These are phyloP conservation scores for Boletus speciosus DNA, from an alignment of 768 basidiomycete genomes.

Conservation along the genomic window DNA sequence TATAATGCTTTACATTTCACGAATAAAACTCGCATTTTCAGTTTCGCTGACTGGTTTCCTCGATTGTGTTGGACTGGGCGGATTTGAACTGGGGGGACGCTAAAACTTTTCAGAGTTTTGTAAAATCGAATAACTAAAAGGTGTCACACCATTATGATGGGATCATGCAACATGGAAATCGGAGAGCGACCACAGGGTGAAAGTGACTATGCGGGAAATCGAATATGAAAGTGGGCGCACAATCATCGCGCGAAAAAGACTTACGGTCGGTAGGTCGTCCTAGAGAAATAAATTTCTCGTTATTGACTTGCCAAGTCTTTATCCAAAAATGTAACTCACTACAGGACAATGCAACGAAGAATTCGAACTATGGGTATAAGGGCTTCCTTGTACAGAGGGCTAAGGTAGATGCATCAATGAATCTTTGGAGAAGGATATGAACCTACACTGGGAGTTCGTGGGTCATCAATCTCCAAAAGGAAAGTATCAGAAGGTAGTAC, in stretches of 20 bases:
- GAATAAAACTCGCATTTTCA: constrained; percentile 3
- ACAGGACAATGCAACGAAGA: not conserved
- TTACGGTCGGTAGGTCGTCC: not conserved
- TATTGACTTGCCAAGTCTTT: not conserved
- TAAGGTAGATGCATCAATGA: not conserved
- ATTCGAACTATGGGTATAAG: not conserved
- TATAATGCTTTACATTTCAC: constrained; percentile 8
- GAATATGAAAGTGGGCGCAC: not conserved
- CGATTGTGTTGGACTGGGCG: not conserved
- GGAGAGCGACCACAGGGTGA: not conserved
- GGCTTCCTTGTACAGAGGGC: constrained; percentile 1
- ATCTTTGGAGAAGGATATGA: not conserved
- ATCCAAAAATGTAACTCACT: not conserved
- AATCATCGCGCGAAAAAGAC: not conserved
- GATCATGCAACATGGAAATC: not conserved
- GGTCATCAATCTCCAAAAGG: constrained; percentile 1
- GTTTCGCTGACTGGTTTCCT: not conserved
- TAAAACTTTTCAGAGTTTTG: not conserved
- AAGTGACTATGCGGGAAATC: not conserved
- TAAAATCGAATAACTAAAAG: not conserved
- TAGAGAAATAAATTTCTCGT: not conserved
- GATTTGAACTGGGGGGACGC: not conserved
- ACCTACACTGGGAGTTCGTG: constrained; percentile 5
- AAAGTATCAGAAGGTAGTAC: not conserved
- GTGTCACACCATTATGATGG: not conserved